phyloP scores from a whole-genome alignment of 2,329 filamentous ascomycete genomes.

The Penicillium crustosum region DNA sequence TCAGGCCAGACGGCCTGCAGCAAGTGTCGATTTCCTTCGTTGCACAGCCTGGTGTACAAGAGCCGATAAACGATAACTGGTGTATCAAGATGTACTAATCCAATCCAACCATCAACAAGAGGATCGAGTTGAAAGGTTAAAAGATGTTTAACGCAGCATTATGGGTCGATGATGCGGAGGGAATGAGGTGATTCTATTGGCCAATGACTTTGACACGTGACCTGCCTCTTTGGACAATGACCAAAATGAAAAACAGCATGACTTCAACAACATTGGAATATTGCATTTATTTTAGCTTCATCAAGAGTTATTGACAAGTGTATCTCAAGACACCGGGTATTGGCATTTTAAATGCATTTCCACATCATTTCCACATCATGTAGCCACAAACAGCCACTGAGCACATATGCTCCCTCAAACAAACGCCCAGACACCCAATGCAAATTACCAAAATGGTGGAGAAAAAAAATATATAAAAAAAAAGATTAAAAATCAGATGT shows the following conservation, averaged over 20 bases:
- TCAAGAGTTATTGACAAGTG: conserved; percentile 6
- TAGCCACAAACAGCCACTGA: conserved; percentile 10
- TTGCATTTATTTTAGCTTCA: conserved; percentile 8
- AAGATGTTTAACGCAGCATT: neutral
- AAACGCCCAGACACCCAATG: conserved; percentile 28
- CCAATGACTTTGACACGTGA: neutral
- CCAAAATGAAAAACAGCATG: neutral
- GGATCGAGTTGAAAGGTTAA: neutral
- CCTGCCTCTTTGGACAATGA: neutral
- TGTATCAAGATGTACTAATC: neutral
- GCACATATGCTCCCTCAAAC: conserved; percentile 16
- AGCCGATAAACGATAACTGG: neutral
- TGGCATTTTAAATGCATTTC: conserved; percentile 15
- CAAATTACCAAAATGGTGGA: conserved; percentile 12
- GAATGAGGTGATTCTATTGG: neutral
- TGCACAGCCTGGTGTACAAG: neutral
- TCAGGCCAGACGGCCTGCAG: neutral
- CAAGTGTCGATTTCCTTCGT: neutral
- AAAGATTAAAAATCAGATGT: neutral
- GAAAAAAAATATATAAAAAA: neutral
- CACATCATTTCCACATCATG: conserved; percentile 19
- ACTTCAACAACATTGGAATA: neutral
- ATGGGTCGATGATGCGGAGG: neutral
- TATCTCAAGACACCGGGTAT: conserved; percentile 9
- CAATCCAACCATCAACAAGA: neutral